phyloP scores from a whole-genome alignment of 208 protist genomes.

The Leishmania turanica region DNA sequence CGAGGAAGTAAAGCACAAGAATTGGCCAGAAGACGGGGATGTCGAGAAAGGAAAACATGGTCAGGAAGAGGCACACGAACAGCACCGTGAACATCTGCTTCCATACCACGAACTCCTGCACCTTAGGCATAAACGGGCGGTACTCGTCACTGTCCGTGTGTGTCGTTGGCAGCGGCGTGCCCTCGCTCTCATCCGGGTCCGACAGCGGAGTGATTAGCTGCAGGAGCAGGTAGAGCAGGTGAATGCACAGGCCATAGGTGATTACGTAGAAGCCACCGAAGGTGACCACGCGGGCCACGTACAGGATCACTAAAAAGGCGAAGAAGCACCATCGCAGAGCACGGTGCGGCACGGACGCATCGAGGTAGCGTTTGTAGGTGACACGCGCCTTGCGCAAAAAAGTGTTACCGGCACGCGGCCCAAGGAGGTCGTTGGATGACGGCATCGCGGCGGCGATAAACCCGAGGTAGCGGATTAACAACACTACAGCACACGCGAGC shows the following conservation, averaged over 20 bases:
- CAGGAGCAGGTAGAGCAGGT: constrained; percentile 96
- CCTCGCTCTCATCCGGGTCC: constrained; percentile 82
- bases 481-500: not conserved
- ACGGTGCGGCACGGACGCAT: constrained; percentile 73
- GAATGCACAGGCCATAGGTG: constrained; percentile 97
- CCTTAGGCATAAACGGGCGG: constrained; percentile 95
- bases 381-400: constrained; percentile 15
- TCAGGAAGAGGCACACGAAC: constrained; percentile 87
- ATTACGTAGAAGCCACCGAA: constrained; percentile 95
- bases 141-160: constrained; percentile 82
- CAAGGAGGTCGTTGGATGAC: constrained; percentile 17
- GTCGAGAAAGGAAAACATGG: constrained; percentile 94
- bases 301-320: constrained; percentile 66
- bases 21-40: constrained; percentile 99
- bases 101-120: constrained; percentile 98
- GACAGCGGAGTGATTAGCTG: constrained; percentile 95
- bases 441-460: constrained; percentile 5
- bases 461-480: not conserved
- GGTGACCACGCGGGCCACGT: constrained; percentile 71
- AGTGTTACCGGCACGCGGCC: constrained; percentile 10
- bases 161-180: constrained; percentile 63
- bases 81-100: constrained; percentile 85
- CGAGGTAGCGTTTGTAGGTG: constrained; percentile 63
- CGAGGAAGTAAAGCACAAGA: constrained; percentile 96
- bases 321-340: constrained; percentile 78